A percentile compares a stretch with the other conserved stretches of the same genome.
Conservation (phyloP, 441 rosid species). For the Eruca vesicaria region DNA sequence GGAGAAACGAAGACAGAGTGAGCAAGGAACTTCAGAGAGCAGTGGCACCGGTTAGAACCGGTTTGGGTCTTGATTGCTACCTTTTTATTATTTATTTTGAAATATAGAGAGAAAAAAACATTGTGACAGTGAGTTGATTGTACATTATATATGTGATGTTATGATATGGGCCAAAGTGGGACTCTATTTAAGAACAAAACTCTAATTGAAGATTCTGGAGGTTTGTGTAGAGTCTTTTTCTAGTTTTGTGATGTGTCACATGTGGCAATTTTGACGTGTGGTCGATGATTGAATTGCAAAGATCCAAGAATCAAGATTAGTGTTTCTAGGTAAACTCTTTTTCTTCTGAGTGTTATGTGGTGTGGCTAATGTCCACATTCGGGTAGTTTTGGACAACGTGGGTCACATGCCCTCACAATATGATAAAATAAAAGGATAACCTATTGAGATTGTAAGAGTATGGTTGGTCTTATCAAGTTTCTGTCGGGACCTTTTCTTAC, state of each 20-base stretch:
- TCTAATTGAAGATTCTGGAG: constrained; percentile 20
- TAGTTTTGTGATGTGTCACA: constrained; percentile 16
- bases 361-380: constrained; percentile 31
- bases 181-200: constrained; percentile 19
- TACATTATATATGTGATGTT: constrained; percentile 35
- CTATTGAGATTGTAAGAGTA: constrained; percentile 2
- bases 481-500: neutral
- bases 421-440: constrained; percentile 20
- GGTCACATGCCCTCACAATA: constrained; percentile 36
- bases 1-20: constrained; percentile 79
- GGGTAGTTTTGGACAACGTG: constrained; percentile 34
- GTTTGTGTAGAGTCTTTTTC: neutral
- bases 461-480: constrained; percentile 24
- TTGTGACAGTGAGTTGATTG: constrained; percentile 24
- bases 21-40: constrained; percentile 74
- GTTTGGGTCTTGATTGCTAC: neutral
- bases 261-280: constrained; percentile 21
- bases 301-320: constrained; percentile 25
- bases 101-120: constrained; percentile 34
- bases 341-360: constrained; percentile 3
- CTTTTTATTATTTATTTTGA: constrained; percentile 29
- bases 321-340: constrained; percentile 19
- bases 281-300: constrained; percentile 25
- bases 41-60: constrained; percentile 42
- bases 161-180: constrained; percentile 9